Percentiles rank a stretch among this genome's conserved stretches.
Evolutionary conservation across 148 eudicot species (phyloP).

Genomic region (Salicornia ramosissima): DNA sequence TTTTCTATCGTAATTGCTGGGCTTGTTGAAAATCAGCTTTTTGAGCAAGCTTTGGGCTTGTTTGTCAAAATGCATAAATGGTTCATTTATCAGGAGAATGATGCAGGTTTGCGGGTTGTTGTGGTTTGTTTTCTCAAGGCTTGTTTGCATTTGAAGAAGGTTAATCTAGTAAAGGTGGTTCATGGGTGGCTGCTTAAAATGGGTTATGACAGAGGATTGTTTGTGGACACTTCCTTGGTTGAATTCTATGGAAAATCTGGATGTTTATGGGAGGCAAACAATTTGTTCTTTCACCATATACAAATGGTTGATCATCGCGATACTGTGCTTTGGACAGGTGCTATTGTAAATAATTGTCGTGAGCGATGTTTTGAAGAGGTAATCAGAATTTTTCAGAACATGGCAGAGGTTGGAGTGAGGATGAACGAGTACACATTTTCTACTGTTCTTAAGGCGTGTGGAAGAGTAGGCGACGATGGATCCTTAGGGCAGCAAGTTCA

Average conservation of each 20-base stretch:
- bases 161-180: conserved; percentile 53
- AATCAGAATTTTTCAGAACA: conserved; percentile 38
- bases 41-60: conserved; percentile 33
- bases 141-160: conserved; percentile 35
- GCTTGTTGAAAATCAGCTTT: conserved; percentile 11
- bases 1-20: conserved; percentile 56
- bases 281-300: conserved; percentile 36
- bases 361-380: conserved; percentile 38
- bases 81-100: conserved; percentile 5
- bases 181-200: conserved; percentile 61
- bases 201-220: conserved; percentile 38
- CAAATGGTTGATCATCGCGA: conserved; percentile 23
- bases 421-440: conserved; percentile 53
- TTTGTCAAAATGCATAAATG: conserved; percentile 37
- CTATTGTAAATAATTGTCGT: conserved; percentile 44
- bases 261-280: conserved; percentile 37
- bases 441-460: conserved; percentile 66
- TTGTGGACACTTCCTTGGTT: conserved; percentile 43
- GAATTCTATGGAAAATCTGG: conserved; percentile 55
- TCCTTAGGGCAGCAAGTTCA: conserved; percentile 57
- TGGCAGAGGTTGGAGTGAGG: conserved; percentile 53
- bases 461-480: conserved; percentile 40
- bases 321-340: conserved; percentile 57
- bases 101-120: conserved; percentile 27
- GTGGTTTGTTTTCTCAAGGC: conserved; percentile 62